phyloP scores from a whole-genome alignment of 1,284 basidiomycete genomes.

The Golubevia pallescens region DNA sequence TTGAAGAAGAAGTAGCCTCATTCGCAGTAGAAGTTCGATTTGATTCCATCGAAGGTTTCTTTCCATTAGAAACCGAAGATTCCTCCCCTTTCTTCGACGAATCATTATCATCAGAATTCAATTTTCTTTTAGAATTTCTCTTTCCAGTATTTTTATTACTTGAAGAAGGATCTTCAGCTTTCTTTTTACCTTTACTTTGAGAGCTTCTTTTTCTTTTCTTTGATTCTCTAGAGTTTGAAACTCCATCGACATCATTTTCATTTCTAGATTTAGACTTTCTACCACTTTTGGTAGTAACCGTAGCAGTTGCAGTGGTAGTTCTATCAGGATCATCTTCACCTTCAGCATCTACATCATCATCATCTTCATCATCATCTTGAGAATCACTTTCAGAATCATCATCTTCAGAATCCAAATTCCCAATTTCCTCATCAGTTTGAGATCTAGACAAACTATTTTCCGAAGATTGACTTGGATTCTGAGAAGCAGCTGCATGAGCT shows the following conservation, averaged over 20 bases:
- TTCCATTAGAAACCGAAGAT: too few relatives aligned
- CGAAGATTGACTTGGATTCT: slow-evolving; percentile 35
- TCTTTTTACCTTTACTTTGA: too few relatives aligned
- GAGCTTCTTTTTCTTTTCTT: not conserved
- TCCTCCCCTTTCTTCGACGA: too few relatives aligned
- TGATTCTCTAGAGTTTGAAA: not conserved
- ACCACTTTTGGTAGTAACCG: too few relatives aligned
- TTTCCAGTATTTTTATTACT: too few relatives aligned
- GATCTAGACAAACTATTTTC: not conserved
- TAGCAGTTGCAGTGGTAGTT: not conserved
- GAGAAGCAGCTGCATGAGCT: slow-evolving; percentile 41
- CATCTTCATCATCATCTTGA: slow-evolving; percentile 1
- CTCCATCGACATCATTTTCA: not conserved
- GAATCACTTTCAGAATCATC: not conserved
- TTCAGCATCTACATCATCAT: slow-evolving; percentile 3
- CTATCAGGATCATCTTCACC: not conserved
- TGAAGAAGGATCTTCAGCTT: too few relatives aligned
- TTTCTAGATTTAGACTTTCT: not conserved
- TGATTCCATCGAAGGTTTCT: too few relatives aligned
- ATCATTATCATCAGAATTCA: too few relatives aligned
- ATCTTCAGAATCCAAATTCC: slow-evolving; percentile 27
- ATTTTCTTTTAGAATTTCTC: too few relatives aligned
- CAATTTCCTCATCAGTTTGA: slow-evolving; percentile 16
- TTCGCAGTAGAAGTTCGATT: too few relatives aligned
- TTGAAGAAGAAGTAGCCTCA: too few relatives aligned